phyloP scores from a whole-genome alignment of 345 rosid genomes.

The Eucalyptus microcorys region DNA sequence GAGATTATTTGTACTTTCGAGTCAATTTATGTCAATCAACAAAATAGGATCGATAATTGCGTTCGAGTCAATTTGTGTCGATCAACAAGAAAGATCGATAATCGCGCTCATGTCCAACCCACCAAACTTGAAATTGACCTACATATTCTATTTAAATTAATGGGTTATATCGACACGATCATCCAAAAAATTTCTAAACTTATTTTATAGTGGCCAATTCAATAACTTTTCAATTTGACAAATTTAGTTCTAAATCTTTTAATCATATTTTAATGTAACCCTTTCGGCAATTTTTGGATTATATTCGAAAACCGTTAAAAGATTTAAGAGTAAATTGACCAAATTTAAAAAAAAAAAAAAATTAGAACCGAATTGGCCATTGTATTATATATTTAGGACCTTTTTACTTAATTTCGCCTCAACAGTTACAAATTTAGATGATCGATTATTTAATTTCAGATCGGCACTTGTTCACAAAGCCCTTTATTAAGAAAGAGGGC shows the following conservation, averaged over 20 bases:
- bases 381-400: neutral
- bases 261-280: neutral
- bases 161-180: neutral
- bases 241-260: neutral
- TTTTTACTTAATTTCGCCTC: neutral
- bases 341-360: neutral
- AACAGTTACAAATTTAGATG: neutral
- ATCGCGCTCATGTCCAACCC: neutral
- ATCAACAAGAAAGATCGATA: neutral
- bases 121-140: neutral
- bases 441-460: neutral
- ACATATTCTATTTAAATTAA: neutral
- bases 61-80: neutral
- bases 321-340: neutral
- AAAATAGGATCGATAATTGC: neutral
- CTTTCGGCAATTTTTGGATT: neutral
- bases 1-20: neutral
- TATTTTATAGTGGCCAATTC: rapidly evolving
- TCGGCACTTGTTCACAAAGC: neutral
- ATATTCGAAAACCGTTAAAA: neutral
- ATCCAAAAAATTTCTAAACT: too few relatives aligned
- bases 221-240: rapidly evolving
- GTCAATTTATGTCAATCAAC: neutral
- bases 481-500: neutral
- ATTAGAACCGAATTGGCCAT: rapidly evolving